These are phyloP conservation scores for Puccinellia tenuiflora DNA, from an alignment of 176 grass and related monocot genomes.

Conservation along the genomic window DNA sequence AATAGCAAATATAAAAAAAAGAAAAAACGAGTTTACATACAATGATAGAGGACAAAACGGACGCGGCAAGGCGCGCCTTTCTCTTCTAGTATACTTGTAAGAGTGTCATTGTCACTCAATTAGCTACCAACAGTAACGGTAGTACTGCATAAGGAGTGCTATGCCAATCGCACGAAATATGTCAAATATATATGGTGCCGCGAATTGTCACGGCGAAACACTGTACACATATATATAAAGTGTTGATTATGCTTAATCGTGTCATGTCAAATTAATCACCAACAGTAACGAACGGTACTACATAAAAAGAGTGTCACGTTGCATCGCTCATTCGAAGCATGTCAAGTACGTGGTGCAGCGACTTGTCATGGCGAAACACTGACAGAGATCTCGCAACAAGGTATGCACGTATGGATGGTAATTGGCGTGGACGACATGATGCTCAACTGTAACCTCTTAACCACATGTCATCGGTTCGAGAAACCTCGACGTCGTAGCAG, in stretches of 20 bases:
- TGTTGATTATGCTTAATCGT: no score
- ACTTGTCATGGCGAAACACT: not conserved
- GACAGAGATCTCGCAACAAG: not conserved
- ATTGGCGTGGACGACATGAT: not conserved
- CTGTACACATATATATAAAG: not conserved
- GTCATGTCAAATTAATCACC: not conserved
- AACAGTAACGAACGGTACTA: not conserved
- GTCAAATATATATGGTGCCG: no score
- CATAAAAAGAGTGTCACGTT: not conserved
- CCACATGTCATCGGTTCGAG: not conserved
- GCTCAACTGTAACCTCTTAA: not conserved
- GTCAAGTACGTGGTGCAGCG: not conserved
- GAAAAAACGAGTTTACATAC: no score
- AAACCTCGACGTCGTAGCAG: not conserved
- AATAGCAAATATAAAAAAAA: no score
- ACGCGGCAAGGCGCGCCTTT: no score
- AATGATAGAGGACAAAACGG: no score
- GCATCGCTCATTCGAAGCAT: not conserved
- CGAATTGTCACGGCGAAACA: not conserved
- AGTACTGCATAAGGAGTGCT: not conserved
- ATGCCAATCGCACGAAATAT: no score
- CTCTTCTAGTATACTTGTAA: no score
- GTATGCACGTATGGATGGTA: no score
- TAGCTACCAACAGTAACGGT: not conserved
- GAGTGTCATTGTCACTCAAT: no score